These are phyloP conservation scores for Boletus eberwhitei DNA, from an alignment of 768 basidiomycete species.

Conservation along the genomic window DNA sequence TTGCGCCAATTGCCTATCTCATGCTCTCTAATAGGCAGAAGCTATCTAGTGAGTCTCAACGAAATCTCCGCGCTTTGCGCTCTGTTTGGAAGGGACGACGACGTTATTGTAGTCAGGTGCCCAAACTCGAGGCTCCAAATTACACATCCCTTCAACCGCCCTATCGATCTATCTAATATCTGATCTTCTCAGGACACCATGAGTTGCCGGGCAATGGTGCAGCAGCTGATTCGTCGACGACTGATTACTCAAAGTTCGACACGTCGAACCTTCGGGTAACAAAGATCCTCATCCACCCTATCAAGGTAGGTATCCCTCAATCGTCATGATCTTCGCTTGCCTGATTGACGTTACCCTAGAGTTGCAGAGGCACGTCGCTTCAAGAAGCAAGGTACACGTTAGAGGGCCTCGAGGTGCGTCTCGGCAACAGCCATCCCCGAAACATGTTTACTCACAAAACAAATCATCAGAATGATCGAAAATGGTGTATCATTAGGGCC, in stretches of 20 bases:
- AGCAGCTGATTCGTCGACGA: background rate
- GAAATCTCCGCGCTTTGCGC: background rate
- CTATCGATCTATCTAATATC: slow-evolving; percentile 9
- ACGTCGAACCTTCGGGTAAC: slow-evolving; percentile 42
- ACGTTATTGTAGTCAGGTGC: background rate
- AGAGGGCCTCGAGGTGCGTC: slow-evolving; percentile 61
- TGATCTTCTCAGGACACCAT: slow-evolving; percentile 13
- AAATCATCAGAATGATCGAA: slow-evolving; percentile 58
- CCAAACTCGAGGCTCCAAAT: background rate
- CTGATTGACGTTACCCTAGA: slow-evolving; percentile 40
- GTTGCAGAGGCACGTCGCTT: slow-evolving; percentile 67
- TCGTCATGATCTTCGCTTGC: background rate
- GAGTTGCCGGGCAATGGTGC: background rate
- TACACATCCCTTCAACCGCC: background rate
- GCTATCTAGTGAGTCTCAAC: slow-evolving; percentile 13
- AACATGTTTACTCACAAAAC: background rate
- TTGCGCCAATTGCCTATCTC: slow-evolving; percentile 20
- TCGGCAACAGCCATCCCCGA: background rate
- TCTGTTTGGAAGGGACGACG: background rate
- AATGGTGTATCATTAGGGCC: slow-evolving; percentile 66
- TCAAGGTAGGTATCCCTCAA: slow-evolving; percentile 53
- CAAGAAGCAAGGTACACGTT: slow-evolving; percentile 52
- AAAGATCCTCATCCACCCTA: slow-evolving; percentile 63
- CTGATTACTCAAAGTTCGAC: slow-evolving; percentile 24
- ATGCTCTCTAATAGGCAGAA: slow-evolving; percentile 1